These are phyloP conservation scores for Lentinula novae-zelandiae DNA, from an alignment of 1,284 basidiomycete species.

Conservation along the genomic window DNA sequence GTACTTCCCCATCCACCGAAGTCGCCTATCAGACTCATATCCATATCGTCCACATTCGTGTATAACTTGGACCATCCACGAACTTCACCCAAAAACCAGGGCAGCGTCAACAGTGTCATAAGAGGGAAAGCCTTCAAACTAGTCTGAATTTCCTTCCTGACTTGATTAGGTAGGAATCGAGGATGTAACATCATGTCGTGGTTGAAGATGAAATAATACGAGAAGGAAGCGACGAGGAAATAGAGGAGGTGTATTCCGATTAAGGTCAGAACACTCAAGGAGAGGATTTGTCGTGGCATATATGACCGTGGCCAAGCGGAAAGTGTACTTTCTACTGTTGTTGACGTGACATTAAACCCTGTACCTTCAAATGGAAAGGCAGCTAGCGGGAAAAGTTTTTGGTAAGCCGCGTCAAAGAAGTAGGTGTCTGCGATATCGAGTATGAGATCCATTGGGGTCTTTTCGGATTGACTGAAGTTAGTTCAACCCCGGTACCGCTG, in stretches of 20 bases:
- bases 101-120: constrained; percentile 82
- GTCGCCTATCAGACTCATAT: background rate
- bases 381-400: constrained; percentile 68
- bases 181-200: constrained; percentile 96
- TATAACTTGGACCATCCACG: constrained; percentile 85
- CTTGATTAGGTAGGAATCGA: constrained; percentile 87
- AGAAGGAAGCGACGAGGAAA: constrained; percentile 81
- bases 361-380: constrained; percentile 38
- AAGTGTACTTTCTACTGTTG: constrained; percentile 27
- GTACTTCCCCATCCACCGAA: constrained; percentile 36
- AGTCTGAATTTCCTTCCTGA: constrained; percentile 77
- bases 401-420: constrained; percentile 78
- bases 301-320: constrained; percentile 83
- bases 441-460: constrained; percentile 75
- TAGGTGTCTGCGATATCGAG: constrained; percentile 72
- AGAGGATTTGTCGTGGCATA: constrained; percentile 75
- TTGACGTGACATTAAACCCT: constrained; percentile 22
- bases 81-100: constrained; percentile 93
- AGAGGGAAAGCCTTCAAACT: constrained; percentile 79
- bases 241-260: constrained; percentile 82
- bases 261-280: constrained; percentile 73
- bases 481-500: background rate
- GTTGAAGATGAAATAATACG: constrained; percentile 91
- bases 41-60: constrained; percentile 66
- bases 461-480: background rate